Evolutionary conservation across 2,329 filamentous ascomycete genomes (phyloP), one percentile per base, ranked within the genome.

Genomic region (Fusarium concolor): DNA sequence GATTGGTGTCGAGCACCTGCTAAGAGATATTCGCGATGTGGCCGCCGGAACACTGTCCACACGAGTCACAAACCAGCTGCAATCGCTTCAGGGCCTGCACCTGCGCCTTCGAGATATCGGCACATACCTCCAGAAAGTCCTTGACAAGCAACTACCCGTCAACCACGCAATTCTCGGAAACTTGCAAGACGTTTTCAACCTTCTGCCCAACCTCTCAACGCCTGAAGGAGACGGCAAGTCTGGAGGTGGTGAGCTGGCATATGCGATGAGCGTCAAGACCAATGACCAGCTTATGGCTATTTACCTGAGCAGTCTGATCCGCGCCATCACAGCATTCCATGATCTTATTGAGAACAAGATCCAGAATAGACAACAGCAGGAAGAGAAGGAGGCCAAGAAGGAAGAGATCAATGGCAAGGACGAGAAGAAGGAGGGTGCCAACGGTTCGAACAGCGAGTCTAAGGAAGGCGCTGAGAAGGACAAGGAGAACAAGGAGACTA

Each of bases 301-400:
- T 79, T 99, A 99, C 81, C 86, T 99, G 55, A 97, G 93, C 82
- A 97, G 93, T 83, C 84, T 75, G 84, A 98, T 99, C 81, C 89
- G 96, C 65, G 96, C 96, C 58, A 99, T 99, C 77, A 98, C 96
- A 14, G 96, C 96, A 10, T 99, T 98, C 90, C 96, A 99, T 80
- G 96, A 99, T 78, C 83, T 99, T 72, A 99, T 99, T 71, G 96
- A 99, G 85, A 99, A 99, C 85, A 99, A 99, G 87, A 97, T 98
- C 72, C 95, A 98, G 84, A 99, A 99, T 83, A 89, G 95, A 79
- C 94, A 98, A 82, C 93, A 96, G 79, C 92, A 96, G 76, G 96
- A 98, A 77, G 96, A 99, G 76, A 95, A 95, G 82, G 95, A 98
- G 74, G 87, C 91, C 75, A 93, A 93, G 83, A 93, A 94, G 76